Evolutionary conservation across 495 filamentous ascomycete genomes (phyloP), one percentile per base, ranked within the genome.

Genomic region (Xylaria nigripes): DNA sequence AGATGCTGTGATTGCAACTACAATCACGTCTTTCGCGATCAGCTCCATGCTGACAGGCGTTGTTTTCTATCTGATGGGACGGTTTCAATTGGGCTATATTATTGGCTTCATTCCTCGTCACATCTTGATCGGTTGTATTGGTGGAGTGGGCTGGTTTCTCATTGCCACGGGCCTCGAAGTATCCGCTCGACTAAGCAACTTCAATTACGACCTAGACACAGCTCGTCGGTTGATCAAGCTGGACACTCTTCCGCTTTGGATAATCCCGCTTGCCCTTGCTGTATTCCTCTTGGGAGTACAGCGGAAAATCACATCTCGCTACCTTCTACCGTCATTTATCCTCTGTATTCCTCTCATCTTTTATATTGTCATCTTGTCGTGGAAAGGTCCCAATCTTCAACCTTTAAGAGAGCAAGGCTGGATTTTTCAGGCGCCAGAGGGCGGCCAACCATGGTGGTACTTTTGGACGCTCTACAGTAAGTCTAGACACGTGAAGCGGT

Each of bases 101-200:
- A 90, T 96, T 51, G 92, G 90, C 21, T 98, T 96, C 73, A 96
- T 98, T 59, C 93, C 93, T 24, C 81, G 91, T 29, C 90, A 94
- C 56, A 97, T 98, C 27, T 29, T 97, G n/a, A 89, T 95, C 43
- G 93, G 93, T 22, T 96, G 94, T 63, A 97, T 98, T 55, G 93
- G 94, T 38, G 93, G 93, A 50, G 94, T 98, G 19, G 93, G 93
- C n/a, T 94, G 89, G 76, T 98, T 98, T 68, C 79, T 98, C 22
- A 72, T 96, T 45, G 82, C 85, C 38, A 98, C 93, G 1, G 93
- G 87, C 22, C 78, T 98, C 44, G 93, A 98, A 62, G 93, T 98
- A 19, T 92, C 89, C n/a, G 91, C 91, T 7, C 79, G 90, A 32
- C 75, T 98, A 22, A 90, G 90, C 6, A 87, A 86, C 62, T 76